Conservation (phyloP, 2,329 filamentous ascomycete genomes). For the Clarireedia sp. region DNA sequence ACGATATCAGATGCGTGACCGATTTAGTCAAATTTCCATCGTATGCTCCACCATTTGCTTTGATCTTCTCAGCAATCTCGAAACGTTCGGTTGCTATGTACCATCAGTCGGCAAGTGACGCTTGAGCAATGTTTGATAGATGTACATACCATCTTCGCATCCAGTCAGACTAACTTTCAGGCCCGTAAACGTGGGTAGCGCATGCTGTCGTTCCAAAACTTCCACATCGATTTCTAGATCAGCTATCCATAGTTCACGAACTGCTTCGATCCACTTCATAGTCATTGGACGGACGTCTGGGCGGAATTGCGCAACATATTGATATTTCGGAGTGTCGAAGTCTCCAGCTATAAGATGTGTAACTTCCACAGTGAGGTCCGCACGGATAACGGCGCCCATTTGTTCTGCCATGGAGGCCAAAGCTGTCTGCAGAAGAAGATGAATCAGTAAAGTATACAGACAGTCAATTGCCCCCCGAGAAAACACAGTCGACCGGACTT, state of each 20-base stretch:
- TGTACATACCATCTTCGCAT: slow-evolving; percentile 54
- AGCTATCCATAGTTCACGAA: slow-evolving; percentile 71
- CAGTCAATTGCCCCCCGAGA: not conserved
- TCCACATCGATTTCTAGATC: slow-evolving; percentile 68
- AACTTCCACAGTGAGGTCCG: slow-evolving; percentile 90
- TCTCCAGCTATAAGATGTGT: slow-evolving; percentile 90
- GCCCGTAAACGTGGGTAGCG: slow-evolving; percentile 54
- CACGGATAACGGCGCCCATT: slow-evolving; percentile 80
- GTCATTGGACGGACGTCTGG: slow-evolving; percentile 78
- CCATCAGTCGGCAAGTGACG: slow-evolving; percentile 18
- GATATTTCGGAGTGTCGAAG: slow-evolving; percentile 87
- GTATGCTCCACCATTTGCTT: slow-evolving; percentile 74
- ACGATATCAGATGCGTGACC: slow-evolving; percentile 82
- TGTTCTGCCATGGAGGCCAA: slow-evolving; percentile 60
- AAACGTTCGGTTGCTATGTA: slow-evolving; percentile 54
- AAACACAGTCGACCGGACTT: slow-evolving; percentile 28
- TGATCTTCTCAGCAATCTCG: slow-evolving; percentile 53
- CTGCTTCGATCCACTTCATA: slow-evolving; percentile 75
- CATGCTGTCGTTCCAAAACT: slow-evolving; percentile 59
- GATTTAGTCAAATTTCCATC: slow-evolving; percentile 77
- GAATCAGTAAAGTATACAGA: not conserved
- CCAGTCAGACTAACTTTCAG: slow-evolving; percentile 62
- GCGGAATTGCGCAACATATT: slow-evolving; percentile 84
- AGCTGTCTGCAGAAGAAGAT: slow-evolving; percentile 33
- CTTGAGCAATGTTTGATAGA: not conserved